Conservation (phyloP, 192 early-diverging fungal species). For the Entomortierella lignicola region DNA sequence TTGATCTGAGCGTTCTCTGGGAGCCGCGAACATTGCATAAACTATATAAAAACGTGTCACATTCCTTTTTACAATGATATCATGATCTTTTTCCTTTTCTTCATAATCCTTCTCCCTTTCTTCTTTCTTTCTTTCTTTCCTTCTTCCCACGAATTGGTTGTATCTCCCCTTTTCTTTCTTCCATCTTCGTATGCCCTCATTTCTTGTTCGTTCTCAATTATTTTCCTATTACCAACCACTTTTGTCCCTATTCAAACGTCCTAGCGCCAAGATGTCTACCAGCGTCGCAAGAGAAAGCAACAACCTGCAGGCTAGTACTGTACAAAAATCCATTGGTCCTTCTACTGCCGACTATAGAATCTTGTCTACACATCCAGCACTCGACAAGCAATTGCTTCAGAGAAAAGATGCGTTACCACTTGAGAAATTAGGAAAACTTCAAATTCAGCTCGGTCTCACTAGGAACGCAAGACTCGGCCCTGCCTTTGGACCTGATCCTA, state of each 20-base stretch:
- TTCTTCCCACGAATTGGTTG: not conserved
- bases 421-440: not conserved
- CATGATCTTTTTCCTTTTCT: not conserved
- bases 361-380: not conserved
- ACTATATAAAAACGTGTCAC: too few species aligned
- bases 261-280: not conserved
- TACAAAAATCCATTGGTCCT: not conserved
- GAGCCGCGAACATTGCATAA: too few species aligned
- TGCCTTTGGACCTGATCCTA: constrained; percentile 17
- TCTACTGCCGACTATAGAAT: constrained; percentile 16
- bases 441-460: constrained; percentile 8
- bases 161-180: too few species aligned
- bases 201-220: too few species aligned
- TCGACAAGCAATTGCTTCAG: not conserved
- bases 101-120: not conserved
- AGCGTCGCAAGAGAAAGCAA: too few species aligned
- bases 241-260: not conserved
- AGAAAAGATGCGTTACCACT: not conserved
- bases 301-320: not conserved
- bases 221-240: too few species aligned
- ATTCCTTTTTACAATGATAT: not conserved
- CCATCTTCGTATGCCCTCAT: not conserved
- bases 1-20: too few species aligned
- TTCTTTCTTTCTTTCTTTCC: not conserved
- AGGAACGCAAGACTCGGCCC: constrained; percentile 6